phyloP scores from a whole-genome alignment of 2,329 filamentous ascomycete genomes.

The Rhynchosporium agropyri region DNA sequence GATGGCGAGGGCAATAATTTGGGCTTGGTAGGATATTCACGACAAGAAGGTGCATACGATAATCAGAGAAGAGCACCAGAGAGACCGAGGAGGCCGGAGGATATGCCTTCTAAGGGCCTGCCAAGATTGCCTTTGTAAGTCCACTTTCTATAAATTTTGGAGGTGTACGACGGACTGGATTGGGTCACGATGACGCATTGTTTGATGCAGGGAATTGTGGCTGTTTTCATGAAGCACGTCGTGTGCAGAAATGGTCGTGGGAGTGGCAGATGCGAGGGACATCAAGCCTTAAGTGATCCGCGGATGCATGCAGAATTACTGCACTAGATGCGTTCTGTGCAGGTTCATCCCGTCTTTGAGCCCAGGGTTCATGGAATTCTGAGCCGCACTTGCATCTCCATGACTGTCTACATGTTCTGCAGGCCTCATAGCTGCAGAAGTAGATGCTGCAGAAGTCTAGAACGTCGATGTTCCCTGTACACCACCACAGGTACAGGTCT shows the following conservation, averaged over 20 bases:
- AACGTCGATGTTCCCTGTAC: conserved; percentile 10
- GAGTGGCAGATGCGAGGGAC: neutral
- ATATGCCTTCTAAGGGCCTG: conserved; percentile 10
- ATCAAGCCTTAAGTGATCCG: neutral
- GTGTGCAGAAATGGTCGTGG: conserved; percentile 2
- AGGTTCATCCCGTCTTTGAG: neutral
- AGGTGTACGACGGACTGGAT: neutral
- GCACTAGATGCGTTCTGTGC: neutral
- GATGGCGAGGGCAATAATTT: conserved; percentile 42
- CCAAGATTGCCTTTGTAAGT: conserved; percentile 20
- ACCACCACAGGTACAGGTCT: neutral
- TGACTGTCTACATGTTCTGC: neutral
- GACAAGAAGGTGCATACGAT: neutral
- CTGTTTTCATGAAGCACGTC: neutral
- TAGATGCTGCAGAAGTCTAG: conserved; percentile 7
- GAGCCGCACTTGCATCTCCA: neutral
- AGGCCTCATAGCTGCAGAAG: conserved; percentile 5
- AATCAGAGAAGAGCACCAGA: neutral
- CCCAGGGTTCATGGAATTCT: neutral
- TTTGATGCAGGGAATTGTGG: neutral
- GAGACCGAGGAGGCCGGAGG: conserved; percentile 12
- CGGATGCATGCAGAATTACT: neutral
- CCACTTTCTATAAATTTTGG: neutral
- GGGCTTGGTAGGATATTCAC: conserved; percentile 31
- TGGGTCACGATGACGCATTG: neutral